phyloP scores from a whole-genome alignment of 495 filamentous ascomycete genomes.

The Penicillium longicatenatum region DNA sequence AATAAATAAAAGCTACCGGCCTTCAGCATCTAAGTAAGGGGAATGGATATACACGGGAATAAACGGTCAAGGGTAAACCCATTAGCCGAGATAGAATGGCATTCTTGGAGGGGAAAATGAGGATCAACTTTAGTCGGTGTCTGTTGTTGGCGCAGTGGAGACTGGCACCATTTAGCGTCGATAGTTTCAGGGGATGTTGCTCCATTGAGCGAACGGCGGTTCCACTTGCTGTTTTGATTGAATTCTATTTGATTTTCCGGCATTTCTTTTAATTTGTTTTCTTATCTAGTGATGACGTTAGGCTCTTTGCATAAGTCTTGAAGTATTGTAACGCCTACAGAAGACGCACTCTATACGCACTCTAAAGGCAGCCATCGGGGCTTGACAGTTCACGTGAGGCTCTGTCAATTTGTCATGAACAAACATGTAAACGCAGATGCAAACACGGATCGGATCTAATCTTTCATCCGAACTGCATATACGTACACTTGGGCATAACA shows the following conservation, averaged over 20 bases:
- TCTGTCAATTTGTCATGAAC: not conserved
- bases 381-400: no score
- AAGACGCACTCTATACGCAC: no score
- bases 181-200: conserved; percentile 7
- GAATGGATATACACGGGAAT: not conserved
- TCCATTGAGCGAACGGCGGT: not conserved
- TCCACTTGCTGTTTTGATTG: not conserved
- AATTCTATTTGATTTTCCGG: not conserved
- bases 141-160: conserved; percentile 10
- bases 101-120: not conserved
- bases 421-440: not conserved
- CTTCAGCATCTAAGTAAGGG: no score
- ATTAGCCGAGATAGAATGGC: not conserved
- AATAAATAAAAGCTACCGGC: not conserved
- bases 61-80: not conserved
- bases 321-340: no score
- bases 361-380: no score
- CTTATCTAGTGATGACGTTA: not conserved
- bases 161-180: conserved; percentile 8
- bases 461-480: not conserved
- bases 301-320: no score
- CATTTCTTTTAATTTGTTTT: not conserved
- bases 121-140: conserved; percentile 1
- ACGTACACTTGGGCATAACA: not conserved
- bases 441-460: conserved; percentile 1